Base-by-base conservation (phyloP, 176 grass and related monocot species). In the Metroxylon sagu region DNA sequence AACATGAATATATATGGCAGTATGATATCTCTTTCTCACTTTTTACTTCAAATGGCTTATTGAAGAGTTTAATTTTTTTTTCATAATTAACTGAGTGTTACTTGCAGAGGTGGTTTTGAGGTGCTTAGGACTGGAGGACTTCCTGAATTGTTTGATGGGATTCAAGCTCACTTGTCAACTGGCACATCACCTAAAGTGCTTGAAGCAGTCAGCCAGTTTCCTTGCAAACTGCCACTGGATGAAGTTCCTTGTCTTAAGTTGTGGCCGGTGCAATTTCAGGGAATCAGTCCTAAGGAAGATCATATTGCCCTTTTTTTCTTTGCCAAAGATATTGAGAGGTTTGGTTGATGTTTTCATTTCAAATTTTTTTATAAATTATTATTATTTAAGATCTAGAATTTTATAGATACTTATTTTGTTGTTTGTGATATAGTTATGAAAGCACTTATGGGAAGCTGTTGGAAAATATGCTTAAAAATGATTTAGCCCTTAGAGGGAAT, bases 301-400 rank as follows among this genome's bases (percentile, higher is more conserved):
- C 85, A 76, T 59, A 80, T 98, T 68, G 93, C 73, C 63, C 65
- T 98, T 76, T 98, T 85, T 74, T 98, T 98, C 79, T 98, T 98
- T 83, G 84, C 93, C 50, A 92, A 80, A 77, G 84, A 98, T 81
- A 53, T 63, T 61, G 72, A 85, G 31, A 92, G 93, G 93, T 92
- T 21, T 60, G 55, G 72, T 73, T 67, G 35, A 43, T 43, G 35
- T 43, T 43, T 19, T 49, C 77, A 50, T 52, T 53, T 14, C 12
- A 64, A 72, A 62, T 14, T 2, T 53, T 26, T 35, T 53, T 3
- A 16, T 29, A 25, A 61, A 53, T 67, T 76, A 50, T 28, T 10
- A 29, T 61, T 62, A 43, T 43, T 2, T 43, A 12, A 43, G 35
- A 43, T 43, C 35, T 43, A 43, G 10, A 43, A 43, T 43, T 43